Evolutionary conservation across 2,329 filamentous ascomycete genomes (phyloP).

Genomic region (Fusarium papillatum): DNA sequence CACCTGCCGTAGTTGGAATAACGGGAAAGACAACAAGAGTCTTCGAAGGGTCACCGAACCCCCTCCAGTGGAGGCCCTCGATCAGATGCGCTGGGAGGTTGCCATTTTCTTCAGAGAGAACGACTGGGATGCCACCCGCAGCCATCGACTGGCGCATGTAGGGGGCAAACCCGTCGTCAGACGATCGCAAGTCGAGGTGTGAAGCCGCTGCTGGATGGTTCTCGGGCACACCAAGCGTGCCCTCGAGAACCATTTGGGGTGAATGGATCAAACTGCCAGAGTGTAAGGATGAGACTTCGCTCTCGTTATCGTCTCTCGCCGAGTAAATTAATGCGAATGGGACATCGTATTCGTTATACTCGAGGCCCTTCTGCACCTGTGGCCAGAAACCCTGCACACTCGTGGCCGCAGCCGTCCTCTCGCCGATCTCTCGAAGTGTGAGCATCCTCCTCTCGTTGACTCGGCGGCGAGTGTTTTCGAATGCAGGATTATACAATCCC

Average conservation of each 20-base stretch:
- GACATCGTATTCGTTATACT: slow-evolving; percentile 81
- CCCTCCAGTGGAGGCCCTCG: slow-evolving; percentile 76
- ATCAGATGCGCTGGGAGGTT: slow-evolving; percentile 76
- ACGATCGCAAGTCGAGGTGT: slow-evolving; percentile 77
- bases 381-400: slow-evolving; percentile 82
- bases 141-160: slow-evolving; percentile 82
- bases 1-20: slow-evolving; percentile 78
- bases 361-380: slow-evolving; percentile 76
- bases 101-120: slow-evolving; percentile 76
- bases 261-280: slow-evolving; percentile 74
- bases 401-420: slow-evolving; percentile 79
- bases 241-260: slow-evolving; percentile 78
- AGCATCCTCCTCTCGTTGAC: slow-evolving; percentile 86
- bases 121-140: slow-evolving; percentile 73
- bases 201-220: slow-evolving; percentile 73
- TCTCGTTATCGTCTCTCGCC: slow-evolving; percentile 78
- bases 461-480: slow-evolving; percentile 84
- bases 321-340: slow-evolving; percentile 86
- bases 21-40: slow-evolving; percentile 84
- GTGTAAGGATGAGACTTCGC: slow-evolving; percentile 79
- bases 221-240: slow-evolving; percentile 75
- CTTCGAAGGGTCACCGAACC: slow-evolving; percentile 78
- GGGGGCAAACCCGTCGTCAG: slow-evolving; percentile 80
- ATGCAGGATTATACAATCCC: slow-evolving; percentile 84
- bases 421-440: slow-evolving; percentile 82